Evolutionary conservation across 345 rosid genomes (phyloP).

Genomic region (Jatropha curcas): DNA sequence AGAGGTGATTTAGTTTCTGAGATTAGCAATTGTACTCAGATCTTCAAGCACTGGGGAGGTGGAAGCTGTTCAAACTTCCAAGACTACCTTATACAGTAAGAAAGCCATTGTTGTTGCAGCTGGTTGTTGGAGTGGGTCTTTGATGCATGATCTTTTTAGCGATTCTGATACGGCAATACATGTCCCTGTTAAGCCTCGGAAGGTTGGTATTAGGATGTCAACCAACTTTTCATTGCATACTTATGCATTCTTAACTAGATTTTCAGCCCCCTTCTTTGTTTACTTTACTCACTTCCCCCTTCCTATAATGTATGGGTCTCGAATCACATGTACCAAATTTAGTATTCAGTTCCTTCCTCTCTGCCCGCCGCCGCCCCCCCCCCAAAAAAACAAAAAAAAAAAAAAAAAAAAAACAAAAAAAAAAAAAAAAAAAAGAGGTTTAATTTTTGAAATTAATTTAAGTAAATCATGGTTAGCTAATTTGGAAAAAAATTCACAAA

Average conservation of each 20-base stretch:
- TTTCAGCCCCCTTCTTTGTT: not conserved
- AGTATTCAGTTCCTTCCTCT: too few species aligned
- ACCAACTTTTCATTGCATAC: not conserved
- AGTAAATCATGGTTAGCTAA: too few species aligned
- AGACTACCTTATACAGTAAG: slow-evolving; percentile 53
- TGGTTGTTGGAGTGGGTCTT: slow-evolving; percentile 88
- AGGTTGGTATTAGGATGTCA: slow-evolving; percentile 44
- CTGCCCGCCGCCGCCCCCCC: too few species aligned
- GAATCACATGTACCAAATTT: too few species aligned
- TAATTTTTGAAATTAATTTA: too few species aligned
- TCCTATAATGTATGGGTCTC: not conserved
- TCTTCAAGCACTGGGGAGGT: slow-evolving; percentile 49
- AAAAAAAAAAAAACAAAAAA: too few species aligned
- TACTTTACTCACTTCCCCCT: not conserved
- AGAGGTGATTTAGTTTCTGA: not conserved
- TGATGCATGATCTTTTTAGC: slow-evolving; percentile 55
- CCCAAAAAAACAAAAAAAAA: too few species aligned
- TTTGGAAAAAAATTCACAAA: too few species aligned
- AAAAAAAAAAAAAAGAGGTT: too few species aligned
- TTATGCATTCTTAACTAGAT: too few species aligned
- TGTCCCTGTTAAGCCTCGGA: slow-evolving; percentile 82
- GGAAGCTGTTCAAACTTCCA: slow-evolving; percentile 65
- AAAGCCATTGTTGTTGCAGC: slow-evolving; percentile 78
- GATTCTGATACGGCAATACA: slow-evolving; percentile 44
- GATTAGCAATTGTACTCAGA: slow-evolving; percentile 32